Conservation (phyloP, 176 grass and related monocot genomes). For the Chrysopogon serrulatus region DNA sequence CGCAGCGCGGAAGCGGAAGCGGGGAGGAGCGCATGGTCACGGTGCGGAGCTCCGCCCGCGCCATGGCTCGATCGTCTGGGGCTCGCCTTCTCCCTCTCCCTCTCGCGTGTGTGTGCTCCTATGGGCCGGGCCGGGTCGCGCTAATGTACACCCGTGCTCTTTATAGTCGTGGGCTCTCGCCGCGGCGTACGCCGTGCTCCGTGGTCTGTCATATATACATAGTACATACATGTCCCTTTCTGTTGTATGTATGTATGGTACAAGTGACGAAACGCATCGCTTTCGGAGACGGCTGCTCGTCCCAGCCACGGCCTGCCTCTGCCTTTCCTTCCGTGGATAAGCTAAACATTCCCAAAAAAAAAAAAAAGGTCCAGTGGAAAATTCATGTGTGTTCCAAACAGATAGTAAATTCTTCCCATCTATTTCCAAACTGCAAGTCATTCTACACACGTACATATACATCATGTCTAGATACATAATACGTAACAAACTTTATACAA, state of each 20-base stretch:
- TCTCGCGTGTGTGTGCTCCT: neutral
- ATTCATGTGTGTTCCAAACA: no score
- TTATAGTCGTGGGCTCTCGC: slow-evolving; percentile 12
- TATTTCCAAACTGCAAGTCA: no score
- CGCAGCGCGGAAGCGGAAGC: slow-evolving; percentile 21
- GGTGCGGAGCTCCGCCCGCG: slow-evolving; percentile 7
- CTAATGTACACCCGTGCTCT: neutral
- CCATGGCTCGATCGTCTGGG: neutral
- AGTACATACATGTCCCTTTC: neutral
- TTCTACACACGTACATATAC: no score
- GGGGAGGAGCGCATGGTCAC: neutral
- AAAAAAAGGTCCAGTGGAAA: no score
- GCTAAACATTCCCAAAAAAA: neutral
- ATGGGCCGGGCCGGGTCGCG: neutral
- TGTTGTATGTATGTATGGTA: neutral
- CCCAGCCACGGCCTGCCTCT: neutral
- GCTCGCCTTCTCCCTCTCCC: neutral
- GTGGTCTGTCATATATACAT: neutral
- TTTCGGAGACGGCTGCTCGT: neutral
- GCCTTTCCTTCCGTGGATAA: neutral
- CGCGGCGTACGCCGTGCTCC: neutral
- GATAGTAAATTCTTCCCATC: no score
- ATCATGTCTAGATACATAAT: no score
- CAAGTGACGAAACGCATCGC: neutral
- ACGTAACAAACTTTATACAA: no score